Evolutionary conservation across 148 eudicot species (phyloP), one percentile per base, ranked within the genome.

Genomic region (Spergularia marina): DNA sequence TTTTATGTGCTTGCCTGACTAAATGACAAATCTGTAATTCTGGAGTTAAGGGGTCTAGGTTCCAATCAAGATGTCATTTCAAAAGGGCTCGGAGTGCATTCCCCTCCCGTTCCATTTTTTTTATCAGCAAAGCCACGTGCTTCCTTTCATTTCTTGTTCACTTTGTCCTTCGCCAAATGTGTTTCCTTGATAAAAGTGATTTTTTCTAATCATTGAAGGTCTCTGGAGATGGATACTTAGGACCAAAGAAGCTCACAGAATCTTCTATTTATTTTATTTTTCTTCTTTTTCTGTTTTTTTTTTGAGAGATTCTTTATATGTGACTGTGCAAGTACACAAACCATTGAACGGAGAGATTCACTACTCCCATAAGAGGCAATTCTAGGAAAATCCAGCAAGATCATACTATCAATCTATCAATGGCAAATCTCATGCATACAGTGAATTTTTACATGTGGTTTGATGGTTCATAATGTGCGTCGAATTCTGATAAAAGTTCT

Each of bases 301-400:
- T 60, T 60, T 21, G 36, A 11, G 1, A 25, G 44, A 2, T n/a
- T 16, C 47, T 15, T n/a, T 67, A 47, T 6, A 7, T 44, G 30
- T 47, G 10, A 67, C 54, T 25, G n/a, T 44, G 34, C 10, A 44
- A 67, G 21, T 67, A 49, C 20, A 44, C 70, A 44, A 47, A 18
- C 13, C 51, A 39, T 17, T 65, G 16, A 39, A 65, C 21, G 68
- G 68, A 39, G 68, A 65, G 68, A 65, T 39, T 18, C 47, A 65
- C n/a, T 15, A 17, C 39, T 41, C 44, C 8, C 44, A 5, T 41
- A 41, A 41, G 44, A 41, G 44, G 44, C 2, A 41, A 4, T 5
- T 41, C 8, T 41, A 41, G n/a, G n/a, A n/a, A n/a, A n/a, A n/a
- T n/a, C n/a, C n/a, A n/a, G 44, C 6, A 41, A 41, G 44, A 41